Evolutionary conservation across 1,284 basidiomycete genomes (phyloP), one percentile per base, ranked within the genome.

Genomic region (Phylloboletellus chloephorus): DNA sequence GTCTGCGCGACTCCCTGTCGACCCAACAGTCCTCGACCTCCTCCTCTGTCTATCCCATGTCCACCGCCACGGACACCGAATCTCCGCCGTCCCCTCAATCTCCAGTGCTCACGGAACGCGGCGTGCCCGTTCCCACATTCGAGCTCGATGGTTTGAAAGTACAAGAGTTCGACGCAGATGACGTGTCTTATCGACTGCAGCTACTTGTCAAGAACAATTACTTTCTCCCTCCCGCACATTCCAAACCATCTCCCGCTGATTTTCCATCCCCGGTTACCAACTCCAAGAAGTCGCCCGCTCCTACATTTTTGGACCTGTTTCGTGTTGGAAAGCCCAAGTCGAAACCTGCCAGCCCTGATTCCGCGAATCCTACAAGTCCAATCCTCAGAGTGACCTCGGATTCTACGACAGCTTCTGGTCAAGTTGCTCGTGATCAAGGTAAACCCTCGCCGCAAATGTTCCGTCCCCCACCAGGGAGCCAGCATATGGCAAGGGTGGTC

Each of bases 201-300:
- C 71, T 89, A 37, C 74, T 89, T 31, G 79, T 89, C 41, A 84
- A 82, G 59, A 89, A 89, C 65, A 87, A 72, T 54, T 89, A 89
- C 57, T 89, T 85, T 56, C 75, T 89, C 28, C 86, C 86, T 5
- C 87, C 86, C 9, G 86, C 87, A 0, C 86, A 89, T 54, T 71
- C 78, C 28, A 89, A 89, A 55, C 86, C 86, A 3, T 76, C 73
- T 7, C 74, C 76, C 2, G 69, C 76, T 29, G 76, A 79, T 38
- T 74, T 85, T 45, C 70, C 74, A 0, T 39, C 61, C 6, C 51
- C 68, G 12, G 52, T 56, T 13, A 61, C 59, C 45, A 53, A 64
- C 39, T 52, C 65, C 15, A 79, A 73, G 52, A 69, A 68, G 35
- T 52, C 64, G 5, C 57, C 68, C 1, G 64, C 73, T 15, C 76